phyloP scores from a whole-genome alignment of 345 rosid genomes.

The Kandelia obovata region DNA sequence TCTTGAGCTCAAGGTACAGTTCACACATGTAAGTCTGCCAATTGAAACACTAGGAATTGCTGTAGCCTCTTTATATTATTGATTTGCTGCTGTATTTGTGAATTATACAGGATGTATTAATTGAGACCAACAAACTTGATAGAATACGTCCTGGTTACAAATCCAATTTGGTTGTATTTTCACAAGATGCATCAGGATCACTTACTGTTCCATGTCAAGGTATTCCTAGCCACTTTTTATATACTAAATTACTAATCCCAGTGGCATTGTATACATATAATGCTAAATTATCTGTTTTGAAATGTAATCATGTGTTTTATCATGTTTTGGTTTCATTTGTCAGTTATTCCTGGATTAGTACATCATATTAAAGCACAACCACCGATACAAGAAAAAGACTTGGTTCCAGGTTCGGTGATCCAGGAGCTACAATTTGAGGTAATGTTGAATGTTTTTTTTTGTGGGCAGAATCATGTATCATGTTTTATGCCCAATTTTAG shows the following conservation, averaged over 20 bases:
- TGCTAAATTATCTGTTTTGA: not conserved
- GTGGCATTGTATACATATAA: not conserved
- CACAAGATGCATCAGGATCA: conserved; percentile 23
- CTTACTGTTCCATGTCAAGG: conserved; percentile 53
- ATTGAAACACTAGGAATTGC: no score
- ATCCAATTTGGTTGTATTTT: conserved; percentile 43
- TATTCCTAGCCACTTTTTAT: conserved; percentile 13
- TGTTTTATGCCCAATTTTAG: not conserved
- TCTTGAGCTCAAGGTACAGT: conserved; percentile 45
- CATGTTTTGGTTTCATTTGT: conserved; percentile 12
- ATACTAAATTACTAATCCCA: not conserved
- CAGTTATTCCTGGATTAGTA: conserved; percentile 55
- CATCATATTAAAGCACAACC: conserved; percentile 26
- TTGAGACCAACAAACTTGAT: conserved; percentile 44
- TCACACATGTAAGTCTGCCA: not conserved
- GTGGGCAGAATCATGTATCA: not conserved
- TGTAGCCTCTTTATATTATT: not conserved
- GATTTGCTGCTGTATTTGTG: conserved; percentile 2
- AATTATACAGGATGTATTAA: conserved; percentile 35
- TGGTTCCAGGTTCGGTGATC: conserved; percentile 48
- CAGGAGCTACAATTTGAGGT: conserved; percentile 56
- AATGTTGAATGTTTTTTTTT: conserved; percentile 7
- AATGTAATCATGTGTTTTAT: not conserved
- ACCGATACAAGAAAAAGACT: conserved; percentile 20
- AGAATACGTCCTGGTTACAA: conserved; percentile 41